Base-by-base conservation (phyloP, 2,329 filamentous ascomycete species). In the Fusarium transvaalense region DNA sequence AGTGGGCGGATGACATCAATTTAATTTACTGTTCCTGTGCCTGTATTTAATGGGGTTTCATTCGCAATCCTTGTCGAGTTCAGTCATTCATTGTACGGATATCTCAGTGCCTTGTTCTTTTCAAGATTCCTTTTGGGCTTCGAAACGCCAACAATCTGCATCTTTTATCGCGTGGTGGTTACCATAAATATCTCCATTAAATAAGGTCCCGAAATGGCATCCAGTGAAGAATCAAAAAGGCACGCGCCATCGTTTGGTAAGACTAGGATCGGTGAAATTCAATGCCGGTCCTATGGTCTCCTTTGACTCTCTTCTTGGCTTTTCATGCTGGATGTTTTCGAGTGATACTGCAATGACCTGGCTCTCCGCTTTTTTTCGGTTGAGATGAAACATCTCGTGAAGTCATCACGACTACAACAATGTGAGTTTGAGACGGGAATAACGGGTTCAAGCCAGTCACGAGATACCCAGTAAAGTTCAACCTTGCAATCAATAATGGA, bases 1-100 rank as follows among this genome's bases (percentile, higher is more conserved):
- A 61, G 68, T 73, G 71, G 71, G 66, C 56, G 66, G 61, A 73
- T 73, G 71, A 73, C 71, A 73, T 73, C 71, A 73, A 73, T 58
- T 68, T 73, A 73, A 73, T 73, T 73, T 73, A 54, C 68, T 55
- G 50, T 31, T 54, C 25, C 29, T 46, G 29, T 54, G 15, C 48
- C 25, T 41, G 25, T 32, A 25, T 56, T 56, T 46, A 50, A 64
- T 61, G 58, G 65, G 39, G 23, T 8, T 27, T 43, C 35, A 42
- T 48, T 43, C 41, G 19, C 13, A 12, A 53, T 38, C 64, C 67
- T n/a, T 45, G 58, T 37, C 31, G 17, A 12, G 21, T 29, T 46
- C 29, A 23, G 29, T 35, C 29, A 27, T 34, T 14, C 29, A 48
- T 25, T n/a, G 45, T n/a, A n/a, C n/a, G n/a, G 21, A 19, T 43